phyloP scores from a whole-genome alignment of 2,329 filamentous ascomycete species.

The Waltergamsia citrina region DNA sequence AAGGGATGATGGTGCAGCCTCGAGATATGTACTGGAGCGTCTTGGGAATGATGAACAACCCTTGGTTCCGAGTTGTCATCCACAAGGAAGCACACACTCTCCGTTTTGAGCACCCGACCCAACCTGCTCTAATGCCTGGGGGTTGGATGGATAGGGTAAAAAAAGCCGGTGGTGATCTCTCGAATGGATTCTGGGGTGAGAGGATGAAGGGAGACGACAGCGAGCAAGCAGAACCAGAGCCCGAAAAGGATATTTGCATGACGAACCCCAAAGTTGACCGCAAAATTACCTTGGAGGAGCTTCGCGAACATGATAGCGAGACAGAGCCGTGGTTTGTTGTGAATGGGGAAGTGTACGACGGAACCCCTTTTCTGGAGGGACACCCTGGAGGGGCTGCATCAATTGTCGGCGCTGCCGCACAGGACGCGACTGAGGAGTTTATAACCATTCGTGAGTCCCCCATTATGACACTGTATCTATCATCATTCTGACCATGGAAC shows the following conservation, averaged over 20 bases:
- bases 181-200: constrained; percentile 81
- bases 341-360: constrained; percentile 82
- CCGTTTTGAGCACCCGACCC: constrained; percentile 81
- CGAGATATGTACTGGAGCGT: constrained; percentile 96
- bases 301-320: constrained; percentile 57
- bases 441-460: constrained; percentile 71
- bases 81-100: constrained; percentile 52
- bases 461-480: not conserved
- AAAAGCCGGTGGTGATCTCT: constrained; percentile 68
- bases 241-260: constrained; percentile 64
- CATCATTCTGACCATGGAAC: not conserved
- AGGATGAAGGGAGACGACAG: constrained; percentile 42
- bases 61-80: constrained; percentile 80
- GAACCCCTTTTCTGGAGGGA: constrained; percentile 66
- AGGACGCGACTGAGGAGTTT: constrained; percentile 82
- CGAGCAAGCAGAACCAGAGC: constrained; percentile 31
- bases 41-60: constrained; percentile 96
- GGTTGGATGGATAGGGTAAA: constrained; percentile 95
- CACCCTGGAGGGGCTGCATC: constrained; percentile 84
- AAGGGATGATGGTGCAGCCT: constrained; percentile 27
- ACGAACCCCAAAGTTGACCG: constrained; percentile 56
- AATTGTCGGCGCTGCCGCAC: constrained; percentile 72
- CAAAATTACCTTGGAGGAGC: constrained; percentile 59
- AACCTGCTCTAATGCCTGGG: constrained; percentile 64
- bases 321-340: constrained; percentile 78